phyloP scores from a whole-genome alignment of 352 stramenopile species.

The Pythium chondricola region DNA sequence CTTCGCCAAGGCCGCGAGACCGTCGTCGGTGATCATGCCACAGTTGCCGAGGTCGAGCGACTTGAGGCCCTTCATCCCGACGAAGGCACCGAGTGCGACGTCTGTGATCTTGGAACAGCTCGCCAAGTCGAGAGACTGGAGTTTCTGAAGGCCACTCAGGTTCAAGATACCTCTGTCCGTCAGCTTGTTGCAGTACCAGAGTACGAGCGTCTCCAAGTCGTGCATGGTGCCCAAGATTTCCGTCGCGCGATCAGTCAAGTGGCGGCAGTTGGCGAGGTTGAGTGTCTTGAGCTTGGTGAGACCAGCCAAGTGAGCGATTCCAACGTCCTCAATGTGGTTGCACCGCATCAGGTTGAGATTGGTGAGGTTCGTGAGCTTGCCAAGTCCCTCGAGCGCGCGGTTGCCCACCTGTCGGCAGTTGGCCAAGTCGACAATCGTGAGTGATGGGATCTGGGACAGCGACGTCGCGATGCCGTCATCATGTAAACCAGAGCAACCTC shows the following conservation, averaged over 20 bases:
- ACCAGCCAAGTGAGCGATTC: slow-evolving; percentile 34
- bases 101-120: slow-evolving; percentile 72
- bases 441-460: slow-evolving; percentile 27
- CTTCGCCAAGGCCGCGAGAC: slow-evolving; percentile 36
- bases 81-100: slow-evolving; percentile 36
- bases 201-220: slow-evolving; percentile 50
- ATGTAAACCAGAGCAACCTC: slow-evolving; percentile 45
- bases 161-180: slow-evolving; percentile 48
- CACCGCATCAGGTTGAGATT: slow-evolving; percentile 79
- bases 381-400: slow-evolving; percentile 41
- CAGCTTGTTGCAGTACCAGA: slow-evolving; percentile 86
- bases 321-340: slow-evolving; percentile 59
- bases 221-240: slow-evolving; percentile 37
- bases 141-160: slow-evolving; percentile 32
- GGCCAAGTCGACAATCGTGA: slow-evolving; percentile 62
- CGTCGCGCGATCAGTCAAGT: slow-evolving; percentile 52
- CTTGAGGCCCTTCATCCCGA: slow-evolving; percentile 39
- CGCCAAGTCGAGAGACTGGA: slow-evolving; percentile 67
- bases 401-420: slow-evolving; percentile 78
- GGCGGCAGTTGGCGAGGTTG: slow-evolving; percentile 77
- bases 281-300: slow-evolving; percentile 55
- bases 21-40: slow-evolving; percentile 55
- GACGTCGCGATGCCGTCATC: slow-evolving; percentile 52
- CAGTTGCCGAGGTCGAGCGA: slow-evolving; percentile 83
- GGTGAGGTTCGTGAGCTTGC: slow-evolving; percentile 47